Conservation (phyloP, 148 eudicot genomes). For the Mesembryanthemum crystallinum region DNA sequence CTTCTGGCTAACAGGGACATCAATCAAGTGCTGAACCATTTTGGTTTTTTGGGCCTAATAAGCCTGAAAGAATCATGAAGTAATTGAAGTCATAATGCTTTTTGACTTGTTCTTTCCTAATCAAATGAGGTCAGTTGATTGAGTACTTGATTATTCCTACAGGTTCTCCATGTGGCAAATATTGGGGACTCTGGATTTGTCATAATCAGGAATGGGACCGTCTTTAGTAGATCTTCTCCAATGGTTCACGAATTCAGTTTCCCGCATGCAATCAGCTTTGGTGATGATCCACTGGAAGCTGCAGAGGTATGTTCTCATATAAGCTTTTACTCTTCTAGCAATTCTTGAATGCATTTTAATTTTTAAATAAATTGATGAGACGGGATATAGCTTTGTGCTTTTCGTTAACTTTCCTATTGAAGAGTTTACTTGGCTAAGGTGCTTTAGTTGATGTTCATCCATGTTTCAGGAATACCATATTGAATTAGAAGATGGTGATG, state of each 20-base stretch:
- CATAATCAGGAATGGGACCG: constrained; percentile 53
- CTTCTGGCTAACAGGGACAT: neutral
- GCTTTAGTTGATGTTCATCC: constrained; percentile 10
- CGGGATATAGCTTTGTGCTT: neutral
- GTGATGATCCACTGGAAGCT: constrained; percentile 50
- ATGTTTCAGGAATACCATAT: constrained; percentile 49
- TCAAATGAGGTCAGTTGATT: constrained; percentile 1
- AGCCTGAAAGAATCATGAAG: no score
- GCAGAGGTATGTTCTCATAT: constrained; percentile 46
- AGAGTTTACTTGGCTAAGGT: neutral
- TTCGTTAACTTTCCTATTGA: neutral
- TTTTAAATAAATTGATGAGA: neutral
- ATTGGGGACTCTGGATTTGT: constrained; percentile 81
- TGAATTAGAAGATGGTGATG: constrained; percentile 67
- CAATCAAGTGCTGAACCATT: neutral
- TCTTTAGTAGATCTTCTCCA: constrained; percentile 61
- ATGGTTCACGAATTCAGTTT: constrained; percentile 63
- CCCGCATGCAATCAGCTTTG: constrained; percentile 54
- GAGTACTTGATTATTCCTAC: constrained; percentile 12
- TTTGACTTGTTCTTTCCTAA: neutral
- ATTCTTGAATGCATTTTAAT: neutral
- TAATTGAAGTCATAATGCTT: neutral
- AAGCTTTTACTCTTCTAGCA: neutral
- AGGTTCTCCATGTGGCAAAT: constrained; percentile 80
- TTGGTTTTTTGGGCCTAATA: neutral